Percentiles rank a stretch among this genome's conserved stretches.
phyloP scores from a whole-genome alignment of 176 grass and related monocot genomes.

The Triticum urartu region DNA sequence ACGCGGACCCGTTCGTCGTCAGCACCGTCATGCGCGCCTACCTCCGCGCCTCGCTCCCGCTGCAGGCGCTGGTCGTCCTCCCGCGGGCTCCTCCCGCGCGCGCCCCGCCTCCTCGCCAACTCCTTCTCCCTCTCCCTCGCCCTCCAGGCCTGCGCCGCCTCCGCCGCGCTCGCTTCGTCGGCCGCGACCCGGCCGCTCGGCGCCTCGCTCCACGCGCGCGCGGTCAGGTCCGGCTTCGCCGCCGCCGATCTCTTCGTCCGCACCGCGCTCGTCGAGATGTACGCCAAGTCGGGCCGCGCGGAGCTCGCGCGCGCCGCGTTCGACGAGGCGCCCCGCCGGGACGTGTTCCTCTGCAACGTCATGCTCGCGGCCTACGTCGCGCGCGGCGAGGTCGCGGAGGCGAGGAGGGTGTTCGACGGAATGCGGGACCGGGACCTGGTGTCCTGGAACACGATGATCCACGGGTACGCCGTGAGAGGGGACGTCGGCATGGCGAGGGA shows the following conservation, averaged over 20 bases:
- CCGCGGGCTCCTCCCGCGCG: slow-evolving; percentile 35
- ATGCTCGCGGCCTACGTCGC: slow-evolving; percentile 52
- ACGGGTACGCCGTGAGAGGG: slow-evolving; percentile 48
- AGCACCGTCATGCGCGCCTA: slow-evolving; percentile 48
- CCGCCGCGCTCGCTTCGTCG: not conserved
- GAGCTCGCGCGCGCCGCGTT: slow-evolving; percentile 46
- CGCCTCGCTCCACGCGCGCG: slow-evolving; percentile 40
- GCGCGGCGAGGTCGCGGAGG: slow-evolving; percentile 33
- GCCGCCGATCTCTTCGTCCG: slow-evolving; percentile 63
- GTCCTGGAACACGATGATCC: slow-evolving; percentile 82
- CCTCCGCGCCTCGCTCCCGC: slow-evolving; percentile 41
- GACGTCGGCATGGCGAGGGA: slow-evolving; percentile 45
- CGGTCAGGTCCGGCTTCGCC: slow-evolving; percentile 52
- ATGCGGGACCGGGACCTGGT: slow-evolving; percentile 54
- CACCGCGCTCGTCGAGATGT: slow-evolving; percentile 72
- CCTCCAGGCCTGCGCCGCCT: slow-evolving; percentile 38
- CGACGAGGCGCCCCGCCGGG: slow-evolving; percentile 48
- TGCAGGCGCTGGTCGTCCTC: slow-evolving; percentile 36
- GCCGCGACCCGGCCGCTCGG: not conserved
- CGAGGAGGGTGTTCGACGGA: slow-evolving; percentile 54
- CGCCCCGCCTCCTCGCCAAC: slow-evolving; percentile 36
- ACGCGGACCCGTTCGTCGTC: slow-evolving; percentile 39
- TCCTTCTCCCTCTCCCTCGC: slow-evolving; percentile 57
- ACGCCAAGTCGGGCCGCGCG: slow-evolving; percentile 39
- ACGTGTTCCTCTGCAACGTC: slow-evolving; percentile 63